These are phyloP conservation scores for Phragmites australis DNA, from an alignment of 176 grass and related monocot species.

Conservation along the genomic window DNA sequence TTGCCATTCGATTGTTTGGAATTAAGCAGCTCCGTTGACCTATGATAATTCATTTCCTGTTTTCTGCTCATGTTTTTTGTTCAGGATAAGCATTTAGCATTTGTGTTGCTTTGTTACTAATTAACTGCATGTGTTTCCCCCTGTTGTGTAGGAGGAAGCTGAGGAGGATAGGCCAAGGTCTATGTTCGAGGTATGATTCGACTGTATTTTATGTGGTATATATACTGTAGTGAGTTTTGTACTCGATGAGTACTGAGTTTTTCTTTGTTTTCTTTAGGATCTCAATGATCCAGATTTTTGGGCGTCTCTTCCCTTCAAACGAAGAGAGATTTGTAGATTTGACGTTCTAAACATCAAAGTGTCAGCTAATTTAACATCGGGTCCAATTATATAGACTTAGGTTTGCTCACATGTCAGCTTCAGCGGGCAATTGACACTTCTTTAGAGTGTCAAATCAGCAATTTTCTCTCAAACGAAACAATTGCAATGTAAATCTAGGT, in stretches of 20 bases:
- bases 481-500: too few relatives aligned
- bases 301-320: neutral
- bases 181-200: neutral
- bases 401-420: too few relatives aligned
- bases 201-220: too few relatives aligned
- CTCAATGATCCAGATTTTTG: conserved; percentile 5
- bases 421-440: too few relatives aligned
- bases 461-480: too few relatives aligned
- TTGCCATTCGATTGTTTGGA: neutral
- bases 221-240: neutral
- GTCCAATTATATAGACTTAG: too few relatives aligned
- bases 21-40: neutral
- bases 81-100: neutral
- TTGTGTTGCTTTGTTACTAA: neutral
- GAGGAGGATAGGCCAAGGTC: neutral
- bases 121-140: neutral
- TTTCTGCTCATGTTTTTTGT: too few relatives aligned
- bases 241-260: neutral
- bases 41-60: too few relatives aligned
- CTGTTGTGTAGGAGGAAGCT: neutral
- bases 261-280: neutral
- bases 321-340: too few relatives aligned
- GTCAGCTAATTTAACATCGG: too few relatives aligned
- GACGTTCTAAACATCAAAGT: too few relatives aligned
- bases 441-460: too few relatives aligned